A percentile compares a stretch with the other conserved stretches of the same genome.
Evolutionary conservation across 139 green algal species (phyloP).

Genomic region (Chlorella sorokiniana): DNA sequence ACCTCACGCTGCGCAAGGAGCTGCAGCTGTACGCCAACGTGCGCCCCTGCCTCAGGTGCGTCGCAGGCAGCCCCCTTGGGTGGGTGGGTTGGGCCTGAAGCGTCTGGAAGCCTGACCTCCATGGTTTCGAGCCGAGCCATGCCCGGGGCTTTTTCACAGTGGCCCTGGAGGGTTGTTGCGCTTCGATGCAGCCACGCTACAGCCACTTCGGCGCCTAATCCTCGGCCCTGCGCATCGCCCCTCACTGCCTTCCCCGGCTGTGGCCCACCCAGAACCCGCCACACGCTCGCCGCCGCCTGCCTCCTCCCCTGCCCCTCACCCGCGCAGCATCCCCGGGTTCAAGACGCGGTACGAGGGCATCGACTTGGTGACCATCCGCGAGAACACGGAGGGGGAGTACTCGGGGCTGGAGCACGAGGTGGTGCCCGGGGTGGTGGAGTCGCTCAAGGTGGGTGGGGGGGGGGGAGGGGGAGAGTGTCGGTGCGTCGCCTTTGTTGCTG

Average conservation of each 20-base stretch:
- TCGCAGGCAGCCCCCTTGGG: no score
- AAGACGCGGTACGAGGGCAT: conserved; percentile 96
- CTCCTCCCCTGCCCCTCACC: background rate
- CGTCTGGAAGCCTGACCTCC: no score
- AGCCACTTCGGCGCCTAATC: no score
- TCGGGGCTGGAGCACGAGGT: conserved; percentile 95
- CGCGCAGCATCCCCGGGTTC: conserved; percentile 85
- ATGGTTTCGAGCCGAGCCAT: no score
- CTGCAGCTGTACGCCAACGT: conserved; percentile 96
- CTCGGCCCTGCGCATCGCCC: no score
- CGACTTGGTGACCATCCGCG: conserved; percentile 94
- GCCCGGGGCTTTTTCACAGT: no score
- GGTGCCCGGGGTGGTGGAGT: conserved; percentile 93
- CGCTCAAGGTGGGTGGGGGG: conserved; percentile 74
- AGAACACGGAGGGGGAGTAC: conserved; percentile 99
- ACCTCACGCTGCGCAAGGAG: conserved; percentile 97
- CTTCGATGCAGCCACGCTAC: no score
- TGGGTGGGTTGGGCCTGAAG: no score
- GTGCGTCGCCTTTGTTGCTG: background rate
- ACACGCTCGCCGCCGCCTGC: background rate
- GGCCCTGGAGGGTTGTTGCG: no score
- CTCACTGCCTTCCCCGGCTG: no score
- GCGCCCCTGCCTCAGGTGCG: conserved; percentile 87
- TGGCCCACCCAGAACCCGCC: no score
- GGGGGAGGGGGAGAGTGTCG: background rate